Conservation (phyloP, 2,329 filamentous ascomycete species). For the Neofusicoccum umdonicola region DNA sequence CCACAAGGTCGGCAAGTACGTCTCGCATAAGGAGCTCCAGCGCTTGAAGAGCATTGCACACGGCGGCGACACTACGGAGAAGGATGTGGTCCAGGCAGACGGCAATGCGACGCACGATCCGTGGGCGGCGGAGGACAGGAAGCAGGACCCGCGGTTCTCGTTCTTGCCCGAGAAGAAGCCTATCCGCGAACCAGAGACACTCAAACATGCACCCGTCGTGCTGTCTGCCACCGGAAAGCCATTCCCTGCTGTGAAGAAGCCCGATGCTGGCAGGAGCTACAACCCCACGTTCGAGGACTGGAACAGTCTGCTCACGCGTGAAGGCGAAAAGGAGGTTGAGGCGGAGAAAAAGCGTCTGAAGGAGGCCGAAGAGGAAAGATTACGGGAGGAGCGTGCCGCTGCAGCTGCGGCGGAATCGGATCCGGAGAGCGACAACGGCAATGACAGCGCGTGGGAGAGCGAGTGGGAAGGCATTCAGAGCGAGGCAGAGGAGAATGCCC, state of each 20-base stretch:
- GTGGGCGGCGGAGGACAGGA: conserved; percentile 61
- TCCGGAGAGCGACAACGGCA: conserved; percentile 69
- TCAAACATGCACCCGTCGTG: conserved; percentile 75
- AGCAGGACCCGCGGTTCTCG: conserved; percentile 55
- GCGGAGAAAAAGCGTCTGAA: conserved; percentile 72
- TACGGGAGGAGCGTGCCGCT: conserved; percentile 66
- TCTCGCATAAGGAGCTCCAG: conserved; percentile 79
- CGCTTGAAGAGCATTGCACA: conserved; percentile 74
- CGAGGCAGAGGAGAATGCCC: conserved; percentile 48
- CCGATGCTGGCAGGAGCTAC: conserved; percentile 82
- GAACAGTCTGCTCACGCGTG: conserved; percentile 68
- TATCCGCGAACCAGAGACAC: conserved; percentile 69
- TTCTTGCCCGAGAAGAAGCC: conserved; percentile 67
- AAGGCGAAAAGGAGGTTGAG: conserved; percentile 76
- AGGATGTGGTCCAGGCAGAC: conserved; percentile 53
- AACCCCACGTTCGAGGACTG: conserved; percentile 89
- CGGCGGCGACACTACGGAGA: conserved; percentile 60
- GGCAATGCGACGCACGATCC: conserved; percentile 67
- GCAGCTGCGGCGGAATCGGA: conserved; percentile 75
- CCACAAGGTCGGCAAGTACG: conserved; percentile 63
- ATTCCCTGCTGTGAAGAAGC: conserved; percentile 74
- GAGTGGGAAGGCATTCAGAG: conserved; percentile 61
- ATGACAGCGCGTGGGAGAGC: conserved; percentile 93
- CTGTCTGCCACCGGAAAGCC: conserved; percentile 78
- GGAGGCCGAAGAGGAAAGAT: conserved; percentile 63